Evolutionary conservation across 2,329 filamentous ascomycete species (phyloP).

Genomic region (Helotiales sp.): DNA sequence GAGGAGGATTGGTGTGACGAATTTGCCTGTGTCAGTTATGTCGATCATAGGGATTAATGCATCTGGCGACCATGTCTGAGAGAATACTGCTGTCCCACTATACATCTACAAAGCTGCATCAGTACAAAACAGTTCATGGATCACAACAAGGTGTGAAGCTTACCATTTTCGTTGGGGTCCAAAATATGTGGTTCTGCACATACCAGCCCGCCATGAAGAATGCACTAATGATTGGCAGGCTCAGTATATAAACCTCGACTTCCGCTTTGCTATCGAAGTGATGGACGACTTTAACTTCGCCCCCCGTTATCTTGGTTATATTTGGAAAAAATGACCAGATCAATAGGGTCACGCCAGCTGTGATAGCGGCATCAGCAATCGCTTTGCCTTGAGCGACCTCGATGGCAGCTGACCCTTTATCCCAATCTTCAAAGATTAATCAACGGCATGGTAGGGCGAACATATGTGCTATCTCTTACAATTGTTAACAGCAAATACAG

Average conservation of each 20-base stretch:
- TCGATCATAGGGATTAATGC: constrained; percentile 32
- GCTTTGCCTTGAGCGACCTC: constrained; percentile 40
- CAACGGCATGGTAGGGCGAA: constrained; percentile 25
- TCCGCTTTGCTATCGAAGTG: constrained; percentile 37
- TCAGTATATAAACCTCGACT: constrained; percentile 38
- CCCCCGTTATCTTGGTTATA: constrained; percentile 37
- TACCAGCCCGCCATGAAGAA: constrained; percentile 44
- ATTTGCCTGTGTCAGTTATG: constrained; percentile 30
- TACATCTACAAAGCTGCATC: constrained; percentile 24
- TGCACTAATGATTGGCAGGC: constrained; percentile 41
- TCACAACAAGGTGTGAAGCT: not conserved
- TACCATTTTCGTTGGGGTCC: not conserved
- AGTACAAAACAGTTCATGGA: not conserved
- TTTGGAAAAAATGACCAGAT: constrained; percentile 44
- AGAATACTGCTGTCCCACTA: constrained; percentile 23
- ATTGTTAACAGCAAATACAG: constrained; percentile 50
- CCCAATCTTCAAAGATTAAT: constrained; percentile 36
- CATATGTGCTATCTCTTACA: constrained; percentile 44
- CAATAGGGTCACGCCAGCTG: constrained; percentile 40
- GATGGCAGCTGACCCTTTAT: not conserved
- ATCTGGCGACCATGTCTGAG: constrained; percentile 18
- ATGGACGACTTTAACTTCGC: constrained; percentile 38
- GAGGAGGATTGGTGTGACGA: constrained; percentile 40
- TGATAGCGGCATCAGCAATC: constrained; percentile 43
- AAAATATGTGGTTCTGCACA: constrained; percentile 4